Conservation (phyloP, 129 eudicot genomes). For the Escallonia herrerae region DNA sequence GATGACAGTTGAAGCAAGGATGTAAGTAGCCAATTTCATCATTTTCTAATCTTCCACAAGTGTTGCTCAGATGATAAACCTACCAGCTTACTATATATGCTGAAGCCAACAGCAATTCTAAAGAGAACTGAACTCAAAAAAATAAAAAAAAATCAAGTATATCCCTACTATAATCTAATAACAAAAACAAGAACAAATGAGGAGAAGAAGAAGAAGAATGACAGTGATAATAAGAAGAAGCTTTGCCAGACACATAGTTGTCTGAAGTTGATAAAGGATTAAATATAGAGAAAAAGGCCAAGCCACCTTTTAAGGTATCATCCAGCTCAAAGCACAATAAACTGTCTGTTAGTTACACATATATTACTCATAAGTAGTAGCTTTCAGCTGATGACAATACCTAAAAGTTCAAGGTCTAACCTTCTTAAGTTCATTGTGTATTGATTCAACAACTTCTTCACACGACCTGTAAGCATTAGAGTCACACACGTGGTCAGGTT, state of each 20-base stretch:
- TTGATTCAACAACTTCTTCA: constrained; percentile 95
- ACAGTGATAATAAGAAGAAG: too few relatives aligned
- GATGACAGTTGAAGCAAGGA: not conserved
- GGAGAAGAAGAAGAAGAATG: too few relatives aligned
- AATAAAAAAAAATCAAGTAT: too few relatives aligned
- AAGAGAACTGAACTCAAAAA: too few relatives aligned
- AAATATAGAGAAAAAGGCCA: not conserved
- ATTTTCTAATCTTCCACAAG: too few relatives aligned
- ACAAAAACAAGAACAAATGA: too few relatives aligned
- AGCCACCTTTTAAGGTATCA: not conserved
- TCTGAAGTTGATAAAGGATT: too few relatives aligned
- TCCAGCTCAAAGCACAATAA: not conserved
- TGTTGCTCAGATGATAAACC: not conserved
- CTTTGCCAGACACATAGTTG: too few relatives aligned
- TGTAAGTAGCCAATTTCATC: too few relatives aligned
- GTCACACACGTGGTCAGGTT: constrained; percentile 9
- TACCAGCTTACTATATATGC: not conserved
- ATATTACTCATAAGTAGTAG: not conserved
- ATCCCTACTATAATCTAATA: too few relatives aligned
- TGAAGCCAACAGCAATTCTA: too few relatives aligned
- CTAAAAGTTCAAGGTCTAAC: constrained; percentile 25
- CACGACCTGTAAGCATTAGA: constrained; percentile 66
- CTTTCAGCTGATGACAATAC: not conserved
- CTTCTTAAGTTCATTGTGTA: constrained; percentile 77
- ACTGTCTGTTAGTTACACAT: not conserved